Conservation (phyloP, 495 filamentous ascomycete genomes). For the Penicillium mononematosum region DNA sequence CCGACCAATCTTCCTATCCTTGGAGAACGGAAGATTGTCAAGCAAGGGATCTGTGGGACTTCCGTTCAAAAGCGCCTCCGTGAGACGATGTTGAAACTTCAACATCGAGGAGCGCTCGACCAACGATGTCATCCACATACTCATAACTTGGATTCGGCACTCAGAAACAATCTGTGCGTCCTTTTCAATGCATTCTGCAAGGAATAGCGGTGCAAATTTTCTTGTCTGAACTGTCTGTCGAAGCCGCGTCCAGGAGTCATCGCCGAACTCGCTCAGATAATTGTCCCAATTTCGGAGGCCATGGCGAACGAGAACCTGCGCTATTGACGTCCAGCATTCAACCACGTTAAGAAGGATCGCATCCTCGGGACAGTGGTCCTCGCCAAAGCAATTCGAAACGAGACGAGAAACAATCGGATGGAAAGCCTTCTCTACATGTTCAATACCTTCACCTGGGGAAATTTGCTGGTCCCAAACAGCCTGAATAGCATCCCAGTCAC, state of each 20-base stretch:
- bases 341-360: slow-evolving; percentile 53
- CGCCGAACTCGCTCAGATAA: slow-evolving; percentile 56
- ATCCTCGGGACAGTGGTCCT: slow-evolving; percentile 59
- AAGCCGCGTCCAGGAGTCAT: slow-evolving; percentile 61
- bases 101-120: slow-evolving; percentile 65
- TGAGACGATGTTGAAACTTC: slow-evolving; percentile 66
- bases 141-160: slow-evolving; percentile 51
- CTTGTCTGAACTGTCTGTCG: slow-evolving; percentile 62
- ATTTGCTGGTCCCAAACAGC: slow-evolving; percentile 44
- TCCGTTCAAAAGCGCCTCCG: slow-evolving; percentile 53
- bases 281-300: slow-evolving; percentile 52
- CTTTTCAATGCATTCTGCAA: slow-evolving; percentile 55
- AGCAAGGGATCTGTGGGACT: slow-evolving; percentile 50
- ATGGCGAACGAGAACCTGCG: slow-evolving; percentile 49
- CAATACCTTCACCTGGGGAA: slow-evolving; percentile 26
- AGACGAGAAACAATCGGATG: slow-evolving; percentile 55
- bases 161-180: slow-evolving; percentile 42
- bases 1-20: slow-evolving; percentile 32
- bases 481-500: slow-evolving; percentile 61
- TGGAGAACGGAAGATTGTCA: slow-evolving; percentile 62
- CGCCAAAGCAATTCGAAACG: slow-evolving; percentile 68
- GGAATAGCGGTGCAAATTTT: slow-evolving; percentile 61
- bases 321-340: slow-evolving; percentile 59
- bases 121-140: slow-evolving; percentile 60
- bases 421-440: slow-evolving; percentile 44